Base-by-base conservation (phyloP, 2,329 filamentous ascomycete genomes). In the Fusarium siculi region DNA sequence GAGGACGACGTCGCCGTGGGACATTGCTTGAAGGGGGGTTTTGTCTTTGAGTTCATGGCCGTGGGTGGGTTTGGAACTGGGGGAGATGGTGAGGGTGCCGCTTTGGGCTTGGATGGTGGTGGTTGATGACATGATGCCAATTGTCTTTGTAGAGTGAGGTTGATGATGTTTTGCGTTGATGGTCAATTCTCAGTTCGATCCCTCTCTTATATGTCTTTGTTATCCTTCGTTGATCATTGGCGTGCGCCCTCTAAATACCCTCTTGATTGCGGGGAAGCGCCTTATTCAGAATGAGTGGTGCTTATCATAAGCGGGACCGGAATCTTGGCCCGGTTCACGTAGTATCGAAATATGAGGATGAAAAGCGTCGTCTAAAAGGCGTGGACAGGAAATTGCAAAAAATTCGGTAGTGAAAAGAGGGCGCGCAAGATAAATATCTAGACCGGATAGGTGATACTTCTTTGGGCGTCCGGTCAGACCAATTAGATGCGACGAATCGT, bases 11-110 rank as follows among this genome's bases (percentile, higher is more conserved):
- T 74, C 67, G 40, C 76, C 76, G 32, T 78, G 76, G 0, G 76
- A 78, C 76, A 78, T 78, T 42, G 76, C 76, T 43, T 78, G 73
- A 0, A 78, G 69, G 4, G 76, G 74, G 2, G 76, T 78, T 47
- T 77, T 77, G 59, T 69, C 49, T 9, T 57, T 63, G 11, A 78
- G 62, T 47, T 78, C 76, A 52, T 75, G 61, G 53, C 76, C 76
- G 21, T 78, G 76, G 28, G 52, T 64, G 63, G 8, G 28, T 39
- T 57, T 77, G 23, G 43, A 15, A 12, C 4, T 28, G 70, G 32
- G 65, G 68, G 19, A 30, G 46, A 70, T 54, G 60, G 61, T 73
- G 23, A 67, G 39, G 2, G 73, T 63, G 47, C 67, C 63, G 30
- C 23, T 47, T 0, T 15, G 19, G 46, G 50, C 56, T 16, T 62